Evolutionary conservation across 805 yeast species (phyloP).

Genomic region (Ogataea paradorogensis): DNA sequence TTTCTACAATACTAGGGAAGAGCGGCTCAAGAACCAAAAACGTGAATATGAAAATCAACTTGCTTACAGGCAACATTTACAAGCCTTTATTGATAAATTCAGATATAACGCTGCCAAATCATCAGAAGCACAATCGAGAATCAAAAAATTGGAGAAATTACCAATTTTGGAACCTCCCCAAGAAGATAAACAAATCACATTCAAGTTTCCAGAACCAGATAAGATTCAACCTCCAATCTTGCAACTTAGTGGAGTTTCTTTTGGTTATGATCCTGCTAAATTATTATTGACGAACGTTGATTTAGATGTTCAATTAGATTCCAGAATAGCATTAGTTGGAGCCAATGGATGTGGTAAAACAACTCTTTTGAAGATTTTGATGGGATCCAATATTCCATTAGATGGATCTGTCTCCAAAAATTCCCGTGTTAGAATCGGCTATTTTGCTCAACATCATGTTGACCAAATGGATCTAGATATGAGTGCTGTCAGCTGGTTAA

Average conservation of each 20-base stretch:
- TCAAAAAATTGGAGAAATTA: slow-evolving; percentile 91
- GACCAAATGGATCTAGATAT: slow-evolving; percentile 89
- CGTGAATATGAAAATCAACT: slow-evolving; percentile 97
- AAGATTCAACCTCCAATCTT: slow-evolving; percentile 89
- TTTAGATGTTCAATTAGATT: slow-evolving; percentile 86
- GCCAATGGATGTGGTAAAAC: slow-evolving; percentile 99
- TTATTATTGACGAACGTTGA: slow-evolving; percentile 75
- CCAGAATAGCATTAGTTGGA: slow-evolving; percentile 95
- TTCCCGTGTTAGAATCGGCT: slow-evolving; percentile 87
- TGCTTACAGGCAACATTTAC: slow-evolving; percentile 93
- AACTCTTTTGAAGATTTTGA: slow-evolving; percentile 80
- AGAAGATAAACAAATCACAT: slow-evolving; percentile 79
- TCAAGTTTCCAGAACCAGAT: slow-evolving; percentile 95
- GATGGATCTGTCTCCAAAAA: slow-evolving; percentile 79
- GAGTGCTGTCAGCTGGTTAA: slow-evolving; percentile 94
- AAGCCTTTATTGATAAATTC: slow-evolving; percentile 91
- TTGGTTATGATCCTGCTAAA: slow-evolving; percentile 71
- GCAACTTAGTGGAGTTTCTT: slow-evolving; percentile 80
- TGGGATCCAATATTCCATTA: slow-evolving; percentile 72
- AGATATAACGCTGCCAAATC: slow-evolving; percentile 98
- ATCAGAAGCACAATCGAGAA: slow-evolving; percentile 96
- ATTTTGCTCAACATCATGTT: slow-evolving; percentile 98
- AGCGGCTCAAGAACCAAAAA: slow-evolving; percentile 86
- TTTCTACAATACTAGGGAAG: slow-evolving; percentile 91
- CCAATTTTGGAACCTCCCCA: slow-evolving; percentile 94